Evolutionary conservation across 441 rosid species (phyloP), one percentile per base, ranked within the genome.

Genomic region (Populus tomentosa): DNA sequence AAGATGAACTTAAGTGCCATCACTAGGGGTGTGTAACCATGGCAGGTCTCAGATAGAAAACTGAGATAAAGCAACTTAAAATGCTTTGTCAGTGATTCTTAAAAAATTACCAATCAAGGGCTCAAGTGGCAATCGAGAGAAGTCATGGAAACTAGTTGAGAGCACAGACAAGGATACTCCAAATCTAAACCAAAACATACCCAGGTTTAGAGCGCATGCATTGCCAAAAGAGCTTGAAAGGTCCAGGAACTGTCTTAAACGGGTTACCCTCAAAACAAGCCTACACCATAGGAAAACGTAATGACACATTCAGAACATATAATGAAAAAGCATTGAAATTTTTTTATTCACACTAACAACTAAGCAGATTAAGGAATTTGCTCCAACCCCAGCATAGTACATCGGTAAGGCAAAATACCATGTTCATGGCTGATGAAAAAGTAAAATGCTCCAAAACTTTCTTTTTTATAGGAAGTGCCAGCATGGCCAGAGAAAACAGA

Each of bases 121-220:
- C 30, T 16, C 24, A 18, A 6, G 53, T 5, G 7, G 63, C 68
- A 72, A 16, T 6, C 5, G 3, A 8, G 28, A 24, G 21, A 33
- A 33, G 10, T 68, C 24, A 6, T 67, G 63, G 38, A 46, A 50
- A n/a, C 30, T 21, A 28, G 23, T 3, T 8, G 56, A 35, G 10
- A 63, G 26, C 26, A 53, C 9, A 77, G 53, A 65, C 10, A 50
- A 32, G 38, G 28, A 77, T 23, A 64, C 13, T 64, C 24, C 35
- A 30, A 59, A 66, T 5, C 14, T 42, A 50, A 11, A 38, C 26
- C 53, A 10, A 72, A 59, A 82, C 90, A 62, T 86, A 94, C 99
- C 98, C 97, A n/a, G 97, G 98, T 85, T 95, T 92, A 30, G 99
- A 95, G 69, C 95, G 93, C 97, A 95, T 94, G 86, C 99, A 95